These are phyloP conservation scores for Dysphania ambrosioides DNA, from an alignment of 148 eudicot genomes.

Conservation along the genomic window DNA sequence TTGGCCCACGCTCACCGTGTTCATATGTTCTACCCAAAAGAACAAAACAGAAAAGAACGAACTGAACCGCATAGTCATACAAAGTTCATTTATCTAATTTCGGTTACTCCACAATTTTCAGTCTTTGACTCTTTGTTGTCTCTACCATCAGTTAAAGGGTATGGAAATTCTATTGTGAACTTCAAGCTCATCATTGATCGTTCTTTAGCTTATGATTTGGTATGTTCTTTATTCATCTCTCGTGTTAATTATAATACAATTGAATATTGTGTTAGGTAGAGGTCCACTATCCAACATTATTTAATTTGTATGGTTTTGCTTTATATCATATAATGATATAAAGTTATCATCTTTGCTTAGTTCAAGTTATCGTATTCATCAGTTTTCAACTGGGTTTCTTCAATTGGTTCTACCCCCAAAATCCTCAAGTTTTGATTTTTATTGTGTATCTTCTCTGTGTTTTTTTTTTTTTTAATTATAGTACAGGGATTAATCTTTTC, in stretches of 20 bases:
- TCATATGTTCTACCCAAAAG: not conserved
- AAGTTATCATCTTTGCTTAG: not conserved
- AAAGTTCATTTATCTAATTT: not conserved
- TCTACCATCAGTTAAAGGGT: not conserved
- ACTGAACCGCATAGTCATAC: not conserved
- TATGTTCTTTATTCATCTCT: not conserved
- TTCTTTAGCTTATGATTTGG: not conserved
- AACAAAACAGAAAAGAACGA: not conserved
- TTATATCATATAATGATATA: not conserved
- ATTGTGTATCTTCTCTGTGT: not conserved
- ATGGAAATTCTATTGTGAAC: not conserved
- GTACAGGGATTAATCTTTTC: not conserved
- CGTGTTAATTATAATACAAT: not conserved
- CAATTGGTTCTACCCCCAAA: not conserved
- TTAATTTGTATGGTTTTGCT: not conserved
- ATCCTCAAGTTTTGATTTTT: not conserved
- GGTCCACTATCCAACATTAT: not conserved
- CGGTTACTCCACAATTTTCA: not conserved
- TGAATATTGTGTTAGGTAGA: constrained; percentile 1
- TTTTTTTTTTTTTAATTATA: not conserved
- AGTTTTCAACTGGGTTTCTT: constrained; percentile 4
- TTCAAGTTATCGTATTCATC: not conserved
- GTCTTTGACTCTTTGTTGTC: not conserved
- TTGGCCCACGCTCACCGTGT: not conserved
- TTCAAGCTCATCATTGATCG: not conserved